Evolutionary conservation across 345 rosid genomes (phyloP).

Genomic region (Linum lewisii): DNA sequence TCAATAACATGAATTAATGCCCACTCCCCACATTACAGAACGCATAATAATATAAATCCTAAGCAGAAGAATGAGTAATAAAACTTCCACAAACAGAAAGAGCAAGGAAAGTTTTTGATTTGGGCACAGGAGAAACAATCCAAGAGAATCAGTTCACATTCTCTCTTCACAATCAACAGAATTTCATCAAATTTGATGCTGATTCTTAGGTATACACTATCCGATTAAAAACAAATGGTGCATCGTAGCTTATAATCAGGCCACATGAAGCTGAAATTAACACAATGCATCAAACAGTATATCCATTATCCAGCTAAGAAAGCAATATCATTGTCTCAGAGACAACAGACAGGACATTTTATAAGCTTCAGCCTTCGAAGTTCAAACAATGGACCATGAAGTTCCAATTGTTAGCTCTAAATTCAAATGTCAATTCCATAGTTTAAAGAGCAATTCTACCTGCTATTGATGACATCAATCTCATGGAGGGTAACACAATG

Average conservation of each 20-base stretch:
- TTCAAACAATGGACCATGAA: too few relatives aligned
- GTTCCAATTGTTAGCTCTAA: too few relatives aligned
- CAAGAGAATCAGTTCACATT: neutral
- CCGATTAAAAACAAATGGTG: neutral
- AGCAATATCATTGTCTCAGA: neutral
- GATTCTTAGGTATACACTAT: too few relatives aligned
- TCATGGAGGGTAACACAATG: conserved; percentile 93
- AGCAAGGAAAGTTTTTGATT: neutral
- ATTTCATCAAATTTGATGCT: neutral
- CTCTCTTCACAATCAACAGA: neutral
- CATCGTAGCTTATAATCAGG: neutral
- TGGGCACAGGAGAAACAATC: neutral
- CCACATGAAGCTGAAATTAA: neutral
- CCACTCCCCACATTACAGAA: too few relatives aligned
- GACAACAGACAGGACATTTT: neutral
- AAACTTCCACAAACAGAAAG: neutral
- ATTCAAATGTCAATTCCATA: neutral
- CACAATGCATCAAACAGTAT: neutral
- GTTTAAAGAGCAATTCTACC: conserved; percentile 26
- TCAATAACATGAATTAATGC: too few relatives aligned
- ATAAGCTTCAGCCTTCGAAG: too few relatives aligned
- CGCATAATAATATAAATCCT: neutral
- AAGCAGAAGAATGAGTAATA: neutral
- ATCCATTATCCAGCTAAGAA: neutral
- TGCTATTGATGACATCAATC: conserved; percentile 97